Evolutionary conservation across 495 filamentous ascomycete genomes (phyloP), one percentile per base, ranked within the genome.

Genomic region (Corynascus novoguineensis): DNA sequence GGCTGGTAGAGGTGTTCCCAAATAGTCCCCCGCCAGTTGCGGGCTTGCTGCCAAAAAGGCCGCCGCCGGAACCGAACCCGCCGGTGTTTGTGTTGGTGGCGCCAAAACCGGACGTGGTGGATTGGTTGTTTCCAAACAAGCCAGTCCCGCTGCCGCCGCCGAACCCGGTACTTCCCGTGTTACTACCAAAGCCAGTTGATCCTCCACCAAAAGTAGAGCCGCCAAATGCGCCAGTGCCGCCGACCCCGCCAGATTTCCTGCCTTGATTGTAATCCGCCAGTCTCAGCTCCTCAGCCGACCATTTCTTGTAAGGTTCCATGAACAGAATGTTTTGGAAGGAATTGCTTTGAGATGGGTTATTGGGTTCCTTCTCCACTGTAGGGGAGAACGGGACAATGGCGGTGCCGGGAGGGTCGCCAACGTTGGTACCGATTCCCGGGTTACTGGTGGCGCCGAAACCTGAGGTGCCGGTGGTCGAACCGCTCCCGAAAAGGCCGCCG

Each of bases 221-320:
- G 7, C 93, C 93, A 66, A 98, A 98, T 5, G 86, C 88, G 31
- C 89, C 90, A 40, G 86, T 81, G 48, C 89, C 89, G 54, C 87
- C 88, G 21, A 81, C 78, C 61, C 89, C 92, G 8, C 90, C 93
- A 61, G 77, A 87, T 34, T 85, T 83, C 55, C 93, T 82, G 24
- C 93, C 93, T 75, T 89, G 85, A 52, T 84, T 81, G 71, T 97
- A 98, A 73, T 98, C 93, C 32, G 81, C 89, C 53, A 95, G 70
- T 65, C 93, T 83, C 44, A 98, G 72, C 70, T 98, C 93, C 68
- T 98, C 93, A 34, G 88, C 83, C 5, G 90, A 96, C 71, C 83
- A 96, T 59, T 90, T 91, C 67, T 81, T 83, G 73, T 96, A 97
- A 0, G 89, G 83, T 45, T 84, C 84, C 79, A 87, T 86, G 62